phyloP scores from a whole-genome alignment of 2,329 filamentous ascomycete genomes.

The Metarhizium guizhouense region DNA sequence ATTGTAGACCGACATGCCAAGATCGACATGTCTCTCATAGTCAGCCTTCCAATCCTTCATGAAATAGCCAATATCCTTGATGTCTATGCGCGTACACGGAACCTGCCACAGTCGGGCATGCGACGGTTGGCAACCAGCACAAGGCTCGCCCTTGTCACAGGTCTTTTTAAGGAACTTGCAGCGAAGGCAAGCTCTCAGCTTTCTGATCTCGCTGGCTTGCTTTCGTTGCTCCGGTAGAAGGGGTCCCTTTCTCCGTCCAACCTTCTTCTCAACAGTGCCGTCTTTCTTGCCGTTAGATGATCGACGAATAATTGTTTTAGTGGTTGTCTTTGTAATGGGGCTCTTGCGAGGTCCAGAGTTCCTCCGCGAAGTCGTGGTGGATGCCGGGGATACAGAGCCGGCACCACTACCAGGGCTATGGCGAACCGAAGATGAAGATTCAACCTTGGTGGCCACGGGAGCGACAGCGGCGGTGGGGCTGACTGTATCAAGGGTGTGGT shows the following conservation, averaged over 20 bases:
- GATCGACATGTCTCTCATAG: constrained; percentile 81
- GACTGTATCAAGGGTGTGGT: constrained; percentile 43
- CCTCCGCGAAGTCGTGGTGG: constrained; percentile 52
- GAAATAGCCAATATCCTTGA: constrained; percentile 97
- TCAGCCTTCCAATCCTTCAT: constrained; percentile 99
- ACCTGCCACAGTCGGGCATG: constrained; percentile 96
- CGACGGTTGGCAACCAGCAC: constrained; percentile 88
- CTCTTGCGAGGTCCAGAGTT: constrained; percentile 67
- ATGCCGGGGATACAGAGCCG: constrained; percentile 50
- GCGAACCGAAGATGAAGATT: constrained; percentile 38
- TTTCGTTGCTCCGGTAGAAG: constrained; percentile 89
- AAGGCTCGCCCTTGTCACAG: constrained; percentile 95
- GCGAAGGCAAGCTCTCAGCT: constrained; percentile 83
- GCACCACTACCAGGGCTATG: constrained; percentile 53
- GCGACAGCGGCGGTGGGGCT: constrained; percentile 60
- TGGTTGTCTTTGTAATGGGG: constrained; percentile 64
- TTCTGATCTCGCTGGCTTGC: constrained; percentile 93
- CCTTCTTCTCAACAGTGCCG: constrained; percentile 73
- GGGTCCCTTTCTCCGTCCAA: constrained; percentile 82
- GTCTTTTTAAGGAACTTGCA: constrained; percentile 99
- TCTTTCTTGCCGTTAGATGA: constrained; percentile 72
- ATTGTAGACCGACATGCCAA: constrained; percentile 85
- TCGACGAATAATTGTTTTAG: constrained; percentile 78
- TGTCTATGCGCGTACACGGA: constrained; percentile 93
- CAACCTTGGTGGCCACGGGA: constrained; percentile 60